Evolutionary conservation across 1,284 basidiomycete species (phyloP).

Genomic region (Leucoagaricus sp.): DNA sequence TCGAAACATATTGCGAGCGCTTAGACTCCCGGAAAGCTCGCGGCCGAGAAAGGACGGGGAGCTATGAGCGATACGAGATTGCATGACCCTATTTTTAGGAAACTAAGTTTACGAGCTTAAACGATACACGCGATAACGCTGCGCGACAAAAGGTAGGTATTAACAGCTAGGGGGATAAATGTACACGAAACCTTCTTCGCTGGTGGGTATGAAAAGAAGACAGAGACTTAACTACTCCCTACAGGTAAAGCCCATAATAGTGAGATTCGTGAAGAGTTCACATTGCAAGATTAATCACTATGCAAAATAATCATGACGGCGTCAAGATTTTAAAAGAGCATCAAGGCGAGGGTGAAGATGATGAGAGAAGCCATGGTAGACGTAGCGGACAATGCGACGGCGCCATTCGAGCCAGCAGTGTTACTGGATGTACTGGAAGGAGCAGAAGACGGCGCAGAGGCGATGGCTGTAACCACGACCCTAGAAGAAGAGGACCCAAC

Average conservation of each 20-base stretch:
- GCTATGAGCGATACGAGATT: not conserved
- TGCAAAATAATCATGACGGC: constrained; percentile 1
- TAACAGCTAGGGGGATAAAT: not conserved
- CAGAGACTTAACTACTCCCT: not conserved
- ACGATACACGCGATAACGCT: not conserved
- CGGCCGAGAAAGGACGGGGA: not conserved
- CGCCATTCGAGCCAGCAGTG: not conserved
- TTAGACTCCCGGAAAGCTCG: not conserved
- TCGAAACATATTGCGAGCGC: no score
- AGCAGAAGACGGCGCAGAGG: not conserved
- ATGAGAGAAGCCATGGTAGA: constrained; percentile 7
- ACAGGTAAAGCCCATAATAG: not conserved
- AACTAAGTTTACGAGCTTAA: not conserved
- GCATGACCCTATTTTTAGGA: not conserved
- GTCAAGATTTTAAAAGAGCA: constrained; percentile 1
- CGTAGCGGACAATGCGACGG: constrained; percentile 5
- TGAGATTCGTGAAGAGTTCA: not conserved
- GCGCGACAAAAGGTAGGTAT: not conserved
- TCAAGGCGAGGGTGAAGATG: not conserved
- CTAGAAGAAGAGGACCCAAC: not conserved
- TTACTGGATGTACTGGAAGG: not conserved
- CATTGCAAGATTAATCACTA: not conserved
- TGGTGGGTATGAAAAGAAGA: not conserved
- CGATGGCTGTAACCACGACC: not conserved
- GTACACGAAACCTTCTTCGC: not conserved